Evolutionary conservation across 2,329 filamentous ascomycete species (phyloP).

Genomic region (Fusarium gaditjirri): DNA sequence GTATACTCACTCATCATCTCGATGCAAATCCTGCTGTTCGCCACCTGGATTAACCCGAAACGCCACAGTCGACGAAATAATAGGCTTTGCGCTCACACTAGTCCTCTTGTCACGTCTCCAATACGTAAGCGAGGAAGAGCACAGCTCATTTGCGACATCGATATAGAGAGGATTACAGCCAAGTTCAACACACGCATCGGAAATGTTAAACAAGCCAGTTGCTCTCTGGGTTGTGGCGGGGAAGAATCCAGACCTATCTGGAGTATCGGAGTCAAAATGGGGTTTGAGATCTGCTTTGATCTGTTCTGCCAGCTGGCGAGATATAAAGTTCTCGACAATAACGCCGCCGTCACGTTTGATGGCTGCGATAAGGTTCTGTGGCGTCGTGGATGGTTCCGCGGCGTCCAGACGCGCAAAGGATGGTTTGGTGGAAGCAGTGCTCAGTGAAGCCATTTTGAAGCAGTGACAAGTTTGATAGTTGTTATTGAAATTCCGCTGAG

Average conservation of each 20-base stretch:
- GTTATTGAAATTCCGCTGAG: fast-evolving
- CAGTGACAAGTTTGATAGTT: neutral
- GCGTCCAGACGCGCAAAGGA: constrained; percentile 2
- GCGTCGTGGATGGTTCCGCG: constrained; percentile 1
- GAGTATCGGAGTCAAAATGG: constrained; percentile 50
- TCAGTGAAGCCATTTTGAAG: neutral
- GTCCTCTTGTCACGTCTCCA: constrained; percentile 6
- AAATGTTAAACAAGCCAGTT: constrained; percentile 51
- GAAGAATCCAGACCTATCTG: constrained; percentile 54
- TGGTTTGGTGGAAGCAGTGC: neutral
- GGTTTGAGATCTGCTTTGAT: constrained; percentile 53
- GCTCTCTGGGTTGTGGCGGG: constrained; percentile 53
- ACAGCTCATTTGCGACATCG: constrained; percentile 13
- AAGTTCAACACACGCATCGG: constrained; percentile 52
- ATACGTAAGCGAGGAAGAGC: constrained; percentile 4
- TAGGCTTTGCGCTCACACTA: constrained; percentile 48
- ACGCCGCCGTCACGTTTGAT: constrained; percentile 48
- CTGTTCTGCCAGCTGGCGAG: constrained; percentile 46
- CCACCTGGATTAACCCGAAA: constrained; percentile 55
- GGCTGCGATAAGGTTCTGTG: constrained; percentile 10
- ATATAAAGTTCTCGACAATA: constrained; percentile 51
- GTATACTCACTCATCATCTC: constrained; percentile 30
- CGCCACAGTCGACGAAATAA: constrained; percentile 51
- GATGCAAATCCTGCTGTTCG: constrained; percentile 52
- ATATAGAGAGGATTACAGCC: constrained; percentile 43